Base-by-base conservation (phyloP, 1,284 basidiomycete species). In the Austroboletus niveus region DNA sequence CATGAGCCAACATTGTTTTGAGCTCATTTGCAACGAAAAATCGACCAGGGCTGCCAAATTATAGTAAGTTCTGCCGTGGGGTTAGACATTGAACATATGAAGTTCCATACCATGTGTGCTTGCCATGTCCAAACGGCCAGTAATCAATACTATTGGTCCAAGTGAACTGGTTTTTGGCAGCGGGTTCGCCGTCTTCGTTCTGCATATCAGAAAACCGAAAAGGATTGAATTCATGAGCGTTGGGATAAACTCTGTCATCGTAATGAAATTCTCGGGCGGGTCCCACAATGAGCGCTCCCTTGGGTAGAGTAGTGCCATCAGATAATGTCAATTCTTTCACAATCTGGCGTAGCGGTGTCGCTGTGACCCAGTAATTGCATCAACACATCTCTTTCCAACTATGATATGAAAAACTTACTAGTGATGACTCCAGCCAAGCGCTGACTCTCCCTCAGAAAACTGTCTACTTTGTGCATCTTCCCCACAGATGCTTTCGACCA, bases 381-480 rank as follows among this genome's bases (percentile, higher is more conserved):
- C 27, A 8, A 8, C 27, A 29, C 5, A 29, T 29, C 27, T 7
- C 4, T 29, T 29, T 29, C 7, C 27, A 8, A 24, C 22, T 24
- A 41, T 29, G 27, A 7, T 29, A 10, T 6, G 10, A 6, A 24
- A n/a, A 20, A 30, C 29, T 42, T 30, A 30, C 29, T 15, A 1
- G 10, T 5, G 2, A 4, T 14, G 10, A 24, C 22, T 2, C 20
- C 20, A 12, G 10, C 14, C 20, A 41, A 24, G 27, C 39, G 39
- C 22, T 41, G 39, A 9, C 20, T 5, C 58, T 79, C 77, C 44
- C 68, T 69, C 24, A 79, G 20, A 58, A 79, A 76, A 54, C 76
- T 79, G 58, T 79, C 77, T 4, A 76, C 48, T 54, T 72, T 75
- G 48, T 57, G 57, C 73, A 78, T 73, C 46, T 70, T 71, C 38